Evolutionary conservation across 2,329 filamentous ascomycete species (phyloP), one percentile per base, ranked within the genome.

Genomic region (Pseudogymnoascus sp.): DNA sequence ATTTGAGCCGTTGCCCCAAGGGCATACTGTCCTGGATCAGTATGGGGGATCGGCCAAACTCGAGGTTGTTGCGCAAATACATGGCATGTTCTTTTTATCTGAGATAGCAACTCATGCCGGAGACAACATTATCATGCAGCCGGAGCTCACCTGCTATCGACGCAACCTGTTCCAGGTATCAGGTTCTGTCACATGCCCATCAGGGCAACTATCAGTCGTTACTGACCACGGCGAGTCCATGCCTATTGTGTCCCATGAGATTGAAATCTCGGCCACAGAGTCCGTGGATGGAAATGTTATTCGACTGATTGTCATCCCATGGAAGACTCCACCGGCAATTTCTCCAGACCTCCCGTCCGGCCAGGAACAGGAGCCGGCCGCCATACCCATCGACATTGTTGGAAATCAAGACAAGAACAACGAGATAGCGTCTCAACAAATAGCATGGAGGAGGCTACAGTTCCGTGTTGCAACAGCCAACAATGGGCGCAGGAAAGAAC

Each of bases 161-260:
- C 85, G 93, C 57, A 97, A 97, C 71, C 79, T 97, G 58, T 97
- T 97, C 75, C 93, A 97, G 74, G 95, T 97, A 70, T 96, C 92
- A 64, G 93, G 93, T 62, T 92, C 88, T 4, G 84, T 96, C 62
- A 91, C 91, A 40, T 81, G 92, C 11, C 91, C 92, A 1, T 80
- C 90, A 64, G 87, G 85, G 29, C 82, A 92, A 64, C 79, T 93
- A 61, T 94, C 88, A 59, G 84, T 96, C 61, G 81, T 96, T 73
- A 90, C 87, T 15, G 92, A 96, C 63, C 84, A 89, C 60, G 91
- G 91, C 47, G 90, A 96, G 72, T 87, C 89, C 47, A 86, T 96
- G 40, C 87, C 89, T 1, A 90, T 97, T 58, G 83, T 85, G 65
- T 88, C 81, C 65, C 89, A 93, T 73, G 92, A 97, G 73, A 84